Base-by-base conservation (phyloP, 768 basidiomycete genomes). In the Scleroderma bovista region DNA sequence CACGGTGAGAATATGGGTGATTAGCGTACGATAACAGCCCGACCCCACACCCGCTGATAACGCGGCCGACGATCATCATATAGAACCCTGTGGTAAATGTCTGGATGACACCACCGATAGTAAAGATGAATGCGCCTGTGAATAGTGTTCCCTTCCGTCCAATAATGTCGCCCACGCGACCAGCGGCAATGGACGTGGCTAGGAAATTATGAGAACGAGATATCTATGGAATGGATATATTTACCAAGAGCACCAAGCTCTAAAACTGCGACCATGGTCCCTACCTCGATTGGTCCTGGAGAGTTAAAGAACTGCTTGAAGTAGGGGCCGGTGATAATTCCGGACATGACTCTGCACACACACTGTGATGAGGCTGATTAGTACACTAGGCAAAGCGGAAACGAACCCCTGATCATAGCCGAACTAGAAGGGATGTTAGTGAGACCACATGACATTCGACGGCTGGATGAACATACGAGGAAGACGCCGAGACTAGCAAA, bases 211-310 rank as follows among this genome's bases (percentile, higher is more conserved):
- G 32, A 55, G 47, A 23, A 38, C 47, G 22, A 23, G 40, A 34
- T 47, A 20, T 0, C 2, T 16, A 26, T 20, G 22, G 8, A 38
- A 17, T n/a, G 23, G 32, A 31, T 12, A 38, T 46, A 71, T 83
- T 38, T 61, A 90, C 92, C 76, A 65, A 96, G 85, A 34, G 93
- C 93, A 39, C 93, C 93, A 32, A 97, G 77, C 68, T 97, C 93
- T 31, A 95, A 72, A 6, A 94, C 85, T n/a, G 93, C 90, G 36
- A 96, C 93, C 87, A 97, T 93, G 17, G 89, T 91, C n/a, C 92
- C 93, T 20, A 93, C 67, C 59, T 86, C 79, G 44, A 86, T 69
- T 0, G 86, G 74, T 15, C 77, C 77, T 16, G 92, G 93, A 17
- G 83, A 77, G 52, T 88, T 72, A 73, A 97, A 94, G 69, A 80